Conservation (phyloP, 345 rosid species). For the Eutrema japonicum region DNA sequence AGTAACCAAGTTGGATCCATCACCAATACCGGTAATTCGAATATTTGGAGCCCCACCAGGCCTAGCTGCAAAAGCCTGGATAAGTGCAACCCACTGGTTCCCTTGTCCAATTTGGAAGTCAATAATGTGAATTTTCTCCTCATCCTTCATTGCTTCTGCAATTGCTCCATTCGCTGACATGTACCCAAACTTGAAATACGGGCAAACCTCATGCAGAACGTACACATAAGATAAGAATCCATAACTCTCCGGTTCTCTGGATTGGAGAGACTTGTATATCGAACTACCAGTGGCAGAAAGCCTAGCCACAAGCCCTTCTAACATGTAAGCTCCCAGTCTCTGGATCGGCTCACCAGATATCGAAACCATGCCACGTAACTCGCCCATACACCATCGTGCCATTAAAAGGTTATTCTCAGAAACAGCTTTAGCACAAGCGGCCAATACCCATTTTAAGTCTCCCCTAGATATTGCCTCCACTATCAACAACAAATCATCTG, state of each 20-base stretch:
- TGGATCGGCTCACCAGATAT: conserved; percentile 58
- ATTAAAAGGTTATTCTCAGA: conserved; percentile 43
- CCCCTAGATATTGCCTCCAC: conserved; percentile 47
- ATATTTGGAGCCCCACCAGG: conserved; percentile 89
- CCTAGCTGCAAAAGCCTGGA: conserved; percentile 94
- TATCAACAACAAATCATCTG: conserved; percentile 23
- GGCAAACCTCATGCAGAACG: conserved; percentile 84
- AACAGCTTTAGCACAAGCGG: conserved; percentile 54
- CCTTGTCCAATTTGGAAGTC: conserved; percentile 95
- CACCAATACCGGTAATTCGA: conserved; percentile 78
- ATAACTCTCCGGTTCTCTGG: conserved; percentile 72
- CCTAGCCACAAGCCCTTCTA: conserved; percentile 59
- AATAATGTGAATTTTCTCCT: conserved; percentile 74
- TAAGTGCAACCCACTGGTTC: conserved; percentile 84
- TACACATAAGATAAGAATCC: conserved; percentile 78
- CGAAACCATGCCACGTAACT: conserved; percentile 51
- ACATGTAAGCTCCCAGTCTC: conserved; percentile 56
- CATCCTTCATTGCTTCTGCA: conserved; percentile 95
- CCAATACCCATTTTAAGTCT: conserved; percentile 44
- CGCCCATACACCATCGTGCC: conserved; percentile 50
- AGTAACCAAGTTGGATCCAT: conserved; percentile 62
- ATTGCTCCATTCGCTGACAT: conserved; percentile 97
- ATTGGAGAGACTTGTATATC: conserved; percentile 66
- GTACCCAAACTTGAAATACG: conserved; percentile 91
- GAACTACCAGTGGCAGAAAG: conserved; percentile 55